Base-by-base conservation (phyloP, 1,139 yeast species). In the Diutina scorzettiae region DNA sequence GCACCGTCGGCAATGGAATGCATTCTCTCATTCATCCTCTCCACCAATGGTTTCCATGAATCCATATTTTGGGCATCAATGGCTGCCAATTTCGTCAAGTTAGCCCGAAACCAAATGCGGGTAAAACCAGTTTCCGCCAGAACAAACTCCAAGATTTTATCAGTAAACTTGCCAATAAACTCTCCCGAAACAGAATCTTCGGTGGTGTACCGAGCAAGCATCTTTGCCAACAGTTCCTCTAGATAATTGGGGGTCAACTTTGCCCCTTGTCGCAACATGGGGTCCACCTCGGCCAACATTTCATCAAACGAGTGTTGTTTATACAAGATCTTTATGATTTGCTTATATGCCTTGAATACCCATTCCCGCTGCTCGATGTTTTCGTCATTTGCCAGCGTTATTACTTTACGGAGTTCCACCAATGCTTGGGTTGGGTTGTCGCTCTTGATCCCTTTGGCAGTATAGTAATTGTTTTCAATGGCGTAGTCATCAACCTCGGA, bases 341-440 rank as follows among this genome's bases (percentile, higher is more conserved):
- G 94, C 51, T 84, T 84, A 43, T 65, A 58, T 0, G 86, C 67
- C 49, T 78, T 81, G 57, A 81, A 79, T 2, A 73, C 53, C 66
- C 74, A 76, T 33, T 61, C 64, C 5, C 51, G 45, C 17, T 44
- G 44, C 16, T 52, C 51, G 2, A 49, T 49, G 11, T 53, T 56
- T 27, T 55, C 23, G 8, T 41, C 42, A 2, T 40, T 14, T 3
- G 37, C 37, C 25, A 19, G 30, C 4, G 41, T 31, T 11, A 48
- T 46, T 7, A 56, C 39, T 6, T 39, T 37, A 8, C 12, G 19
- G 9, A 29, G 16, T 14, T 36, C 43, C 19, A n/a, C 28, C 0
- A 66, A 60, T 40, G 78, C 76, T 23, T n/a, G 20, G 3, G 21
- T 12, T 3, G 39, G 39, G 28, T 34, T 28, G 41, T 80, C 87